Base-by-base conservation (phyloP, 176 grass and related monocot species). In the Rhynchospora tenuis region DNA sequence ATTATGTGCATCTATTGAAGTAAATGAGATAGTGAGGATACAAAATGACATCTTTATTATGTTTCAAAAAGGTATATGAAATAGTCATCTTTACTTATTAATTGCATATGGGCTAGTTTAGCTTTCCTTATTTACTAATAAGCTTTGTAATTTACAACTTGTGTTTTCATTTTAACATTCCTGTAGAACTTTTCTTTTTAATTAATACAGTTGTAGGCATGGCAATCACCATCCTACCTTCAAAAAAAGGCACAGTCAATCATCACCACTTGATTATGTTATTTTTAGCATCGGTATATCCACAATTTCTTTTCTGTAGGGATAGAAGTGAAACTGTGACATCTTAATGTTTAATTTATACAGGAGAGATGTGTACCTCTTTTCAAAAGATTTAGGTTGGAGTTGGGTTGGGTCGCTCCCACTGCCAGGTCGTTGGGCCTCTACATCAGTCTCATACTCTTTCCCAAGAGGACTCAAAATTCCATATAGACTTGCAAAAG, bases 401-500 rank as follows among this genome's bases (percentile, higher is more conserved):
- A 80, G 66, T 24, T 67, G 80, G 16, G 52, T 55, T 44, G 28
- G 67, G 0, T 61, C 69, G 2, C 11, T 6, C 29, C 16, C 27
- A 73, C 86, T 65, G 52, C 20, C 24, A 4, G n/a, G 28, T 66
- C 82, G 86, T 79, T 92, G 89, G 38, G 83, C 78, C 23, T 91
- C 91, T 27, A 45, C 52, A 64, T 83, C 83, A 13, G 52, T 85
- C 81, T 89, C 89, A 24, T 97, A 97, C 55, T 93, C 94, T 44
- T 89, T 97, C 2, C 91, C 91, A 0, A 97, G 91, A 58, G 94
- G 94, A 1, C 91, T 93, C 50, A 93, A 83, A 54, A 88, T 93
- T 19, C 83, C 93, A 83, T 97, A 97, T 55, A 97, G 19, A 26
- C 91, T 89, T 0, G 91, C 89, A 9, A 90, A 83, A 0, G 94